A percentile compares a stretch with the other conserved stretches of the same genome.
These are phyloP conservation scores for Tremella yokohamensis DNA, from an alignment of 768 basidiomycete genomes.

Conservation along the genomic window DNA sequence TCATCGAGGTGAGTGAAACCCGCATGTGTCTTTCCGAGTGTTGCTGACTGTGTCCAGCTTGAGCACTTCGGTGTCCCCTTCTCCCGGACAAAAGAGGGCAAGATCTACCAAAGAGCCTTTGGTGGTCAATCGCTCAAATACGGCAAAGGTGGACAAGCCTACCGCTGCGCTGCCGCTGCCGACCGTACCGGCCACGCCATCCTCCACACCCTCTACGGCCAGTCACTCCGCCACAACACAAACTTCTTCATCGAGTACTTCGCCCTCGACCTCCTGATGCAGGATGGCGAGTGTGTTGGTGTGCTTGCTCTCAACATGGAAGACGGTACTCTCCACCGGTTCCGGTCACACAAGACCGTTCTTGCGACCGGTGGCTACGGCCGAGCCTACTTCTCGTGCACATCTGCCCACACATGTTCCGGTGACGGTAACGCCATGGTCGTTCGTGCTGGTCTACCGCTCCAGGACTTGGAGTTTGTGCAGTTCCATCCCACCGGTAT, in stretches of 20 bases:
- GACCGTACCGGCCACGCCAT: slow-evolving; percentile 98
- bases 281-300: slow-evolving; percentile 97
- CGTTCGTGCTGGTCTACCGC: slow-evolving; percentile 86
- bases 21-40: background rate
- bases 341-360: slow-evolving; percentile 97
- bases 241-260: slow-evolving; percentile 99
- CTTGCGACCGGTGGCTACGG: slow-evolving; percentile 98
- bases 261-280: slow-evolving; percentile 97
- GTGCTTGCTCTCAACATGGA: slow-evolving; percentile 99
- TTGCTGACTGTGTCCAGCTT: slow-evolving; percentile 58
- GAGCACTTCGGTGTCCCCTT: slow-evolving; percentile 99
- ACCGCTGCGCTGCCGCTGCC: slow-evolving; percentile 96
- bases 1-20: slow-evolving; percentile 69
- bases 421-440: slow-evolving; percentile 99
- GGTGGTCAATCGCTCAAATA: slow-evolving; percentile 95
- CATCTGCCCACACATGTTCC: slow-evolving; percentile 96
- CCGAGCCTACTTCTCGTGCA: slow-evolving; percentile 93
- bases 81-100: slow-evolving; percentile 96
- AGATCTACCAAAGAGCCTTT: slow-evolving; percentile 99
- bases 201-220: slow-evolving; percentile 97
- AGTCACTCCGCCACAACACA: slow-evolving; percentile 97
- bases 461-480: slow-evolving; percentile 98
- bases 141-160: slow-evolving; percentile 98
- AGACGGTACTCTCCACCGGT: slow-evolving; percentile 96
- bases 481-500: slow-evolving; percentile 99